Conservation (phyloP, 78 protist genomes). For the Chrysochromulina tobinii region DNA sequence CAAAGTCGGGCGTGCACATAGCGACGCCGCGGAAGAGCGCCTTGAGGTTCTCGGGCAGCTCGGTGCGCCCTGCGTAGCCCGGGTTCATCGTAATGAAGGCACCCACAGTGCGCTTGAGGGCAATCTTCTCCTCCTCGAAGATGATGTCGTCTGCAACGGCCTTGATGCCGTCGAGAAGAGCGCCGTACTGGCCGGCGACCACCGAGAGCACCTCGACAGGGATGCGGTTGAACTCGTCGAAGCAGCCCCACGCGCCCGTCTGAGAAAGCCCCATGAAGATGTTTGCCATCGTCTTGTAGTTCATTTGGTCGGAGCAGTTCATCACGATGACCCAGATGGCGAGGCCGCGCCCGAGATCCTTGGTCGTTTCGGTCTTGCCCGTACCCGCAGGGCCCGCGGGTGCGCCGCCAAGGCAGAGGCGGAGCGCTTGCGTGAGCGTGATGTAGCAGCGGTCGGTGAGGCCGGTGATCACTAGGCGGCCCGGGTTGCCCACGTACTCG, state of each 20-base stretch:
- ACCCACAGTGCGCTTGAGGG: constrained; percentile 54
- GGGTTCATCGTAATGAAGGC: constrained; percentile 92
- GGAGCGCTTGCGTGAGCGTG: constrained; percentile 80
- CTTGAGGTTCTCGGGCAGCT: constrained; percentile 90
- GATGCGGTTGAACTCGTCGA: constrained; percentile 92
- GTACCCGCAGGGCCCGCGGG: constrained; percentile 95
- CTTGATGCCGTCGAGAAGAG: constrained; percentile 74
- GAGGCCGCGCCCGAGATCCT: constrained; percentile 80
- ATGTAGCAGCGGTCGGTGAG: constrained; percentile 91
- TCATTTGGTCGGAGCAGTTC: constrained; percentile 89
- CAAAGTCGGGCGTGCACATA: constrained; percentile 87
- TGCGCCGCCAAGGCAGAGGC: constrained; percentile 84
- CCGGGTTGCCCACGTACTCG: constrained; percentile 87
- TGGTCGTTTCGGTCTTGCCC: constrained; percentile 93
- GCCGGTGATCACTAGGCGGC: constrained; percentile 88
- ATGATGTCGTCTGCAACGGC: background rate
- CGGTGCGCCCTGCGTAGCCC: constrained; percentile 94
- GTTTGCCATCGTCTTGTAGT: constrained; percentile 71
- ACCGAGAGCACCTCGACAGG: constrained; percentile 84
- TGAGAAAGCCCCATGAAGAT: constrained; percentile 83
- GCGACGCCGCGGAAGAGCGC: constrained; percentile 85
- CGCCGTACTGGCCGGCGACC: constrained; percentile 83
- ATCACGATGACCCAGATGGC: constrained; percentile 81
- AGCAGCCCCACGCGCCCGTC: constrained; percentile 95
- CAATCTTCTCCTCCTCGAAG: constrained; percentile 46